Conservation (phyloP, 345 rosid species). For the Bruguiera parviflora region DNA sequence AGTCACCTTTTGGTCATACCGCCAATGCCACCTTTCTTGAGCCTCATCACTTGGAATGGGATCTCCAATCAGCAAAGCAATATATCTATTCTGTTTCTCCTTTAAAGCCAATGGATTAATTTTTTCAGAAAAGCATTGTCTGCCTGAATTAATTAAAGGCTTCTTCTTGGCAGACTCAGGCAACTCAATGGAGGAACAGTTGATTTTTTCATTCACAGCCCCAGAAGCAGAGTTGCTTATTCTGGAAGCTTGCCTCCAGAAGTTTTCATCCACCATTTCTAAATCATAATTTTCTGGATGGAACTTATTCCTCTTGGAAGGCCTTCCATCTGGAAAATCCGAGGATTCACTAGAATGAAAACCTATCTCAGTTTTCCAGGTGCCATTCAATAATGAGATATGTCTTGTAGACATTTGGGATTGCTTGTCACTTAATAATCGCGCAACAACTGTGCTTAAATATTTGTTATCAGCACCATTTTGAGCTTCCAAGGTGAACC, state of each 20-base stretch:
- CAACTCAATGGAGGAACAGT: slow-evolving; percentile 10
- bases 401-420: slow-evolving; percentile 24
- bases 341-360: slow-evolving; percentile 17
- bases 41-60: slow-evolving; percentile 69
- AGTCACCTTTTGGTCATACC: slow-evolving; percentile 78
- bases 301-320: slow-evolving; percentile 34
- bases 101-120: slow-evolving; percentile 18
- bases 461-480: slow-evolving; percentile 19
- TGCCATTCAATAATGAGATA: slow-evolving; percentile 1
- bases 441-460: slow-evolving; percentile 16
- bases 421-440: slow-evolving; percentile 15
- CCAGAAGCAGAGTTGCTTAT: slow-evolving; percentile 12
- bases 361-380: slow-evolving; percentile 2
- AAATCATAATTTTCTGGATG: slow-evolving; percentile 21
- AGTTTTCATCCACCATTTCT: slow-evolving; percentile 25
- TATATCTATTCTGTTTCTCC: slow-evolving; percentile 16
- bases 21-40: slow-evolving; percentile 78
- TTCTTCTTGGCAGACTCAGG: slow-evolving; percentile 24
- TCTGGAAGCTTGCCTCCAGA: slow-evolving; percentile 19
- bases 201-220: slow-evolving; percentile 15
- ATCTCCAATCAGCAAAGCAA: slow-evolving; percentile 55
- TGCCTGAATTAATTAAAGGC: slow-evolving; percentile 13
- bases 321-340: slow-evolving; percentile 24
- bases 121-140: slow-evolving; percentile 8
- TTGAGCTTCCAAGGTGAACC: slow-evolving; percentile 22